Evolutionary conservation across 345 rosid species (phyloP), one percentile per base, ranked within the genome.

Genomic region (Syzygium oleosum): DNA sequence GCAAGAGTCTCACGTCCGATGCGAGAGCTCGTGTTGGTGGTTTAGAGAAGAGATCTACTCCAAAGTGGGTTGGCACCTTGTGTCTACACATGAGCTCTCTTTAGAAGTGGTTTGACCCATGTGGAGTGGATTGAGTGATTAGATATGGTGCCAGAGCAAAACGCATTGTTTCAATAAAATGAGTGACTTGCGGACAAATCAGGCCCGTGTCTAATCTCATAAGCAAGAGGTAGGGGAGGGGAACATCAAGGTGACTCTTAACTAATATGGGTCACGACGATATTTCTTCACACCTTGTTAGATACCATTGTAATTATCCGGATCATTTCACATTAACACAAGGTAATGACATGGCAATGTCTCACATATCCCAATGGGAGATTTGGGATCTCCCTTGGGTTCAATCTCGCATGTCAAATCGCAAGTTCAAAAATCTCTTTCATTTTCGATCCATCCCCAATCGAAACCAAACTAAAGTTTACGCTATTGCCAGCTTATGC

Each of bases 1-100:
- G 19, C 19, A 7, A 3, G 9, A 1, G 38, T 14, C 38, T n/a
- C 2, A 0, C 17, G 3, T n/a, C 5, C 0, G 0, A 61, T 0
- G 29, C 25, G 15, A 13, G 16, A 59, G 31, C 5, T 29, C 7
- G 0, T 25, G 34, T 61, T 27, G 19, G 10, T 13, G 19, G 19
- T 52, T 52, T 52, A 52, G 14, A 52, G 54, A 52, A 0, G 4
- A 52, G 17, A 52, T 12, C 19, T 54, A 0, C 3, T 29, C 41
- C 3, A 15, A 2, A 65, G 1, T 65, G 1, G 10, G 17, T n/a
- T 7, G 7, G 4, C 1, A 29, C 10, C 12, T 59, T n/a, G 29
- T 1, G 3, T 59, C 27, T 27, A 27, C 7, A 12, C 8, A 3
- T 12, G 34, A 59, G 29, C n/a, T 3, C 9, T 5, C 6, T 16